phyloP scores from a whole-genome alignment of 148 eudicot genomes.

The Suaeda aralocaspica region DNA sequence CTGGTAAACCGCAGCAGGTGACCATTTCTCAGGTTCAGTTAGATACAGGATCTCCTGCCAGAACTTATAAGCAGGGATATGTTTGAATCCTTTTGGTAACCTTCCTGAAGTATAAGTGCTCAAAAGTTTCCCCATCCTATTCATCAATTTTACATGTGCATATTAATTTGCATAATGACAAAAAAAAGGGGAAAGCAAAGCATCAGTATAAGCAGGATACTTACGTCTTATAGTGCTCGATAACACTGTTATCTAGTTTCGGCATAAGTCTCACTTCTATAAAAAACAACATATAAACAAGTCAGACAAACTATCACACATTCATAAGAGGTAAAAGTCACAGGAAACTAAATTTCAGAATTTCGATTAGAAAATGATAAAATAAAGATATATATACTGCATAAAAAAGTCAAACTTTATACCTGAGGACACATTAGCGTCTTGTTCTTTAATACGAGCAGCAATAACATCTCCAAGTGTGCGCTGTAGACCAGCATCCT shows the following conservation, averaged over 20 bases:
- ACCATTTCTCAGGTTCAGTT: conserved; percentile 97
- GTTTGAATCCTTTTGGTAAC: conserved; percentile 77
- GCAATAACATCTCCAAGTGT: conserved; percentile 78
- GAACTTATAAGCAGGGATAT: conserved; percentile 51
- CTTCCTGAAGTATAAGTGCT: conserved; percentile 70
- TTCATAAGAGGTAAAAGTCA: not conserved
- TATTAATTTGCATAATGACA: not conserved
- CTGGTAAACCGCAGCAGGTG: conserved; percentile 74
- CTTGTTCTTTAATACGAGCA: conserved; percentile 57
- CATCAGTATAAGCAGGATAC: conserved; percentile 3
- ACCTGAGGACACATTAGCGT: conserved; percentile 66
- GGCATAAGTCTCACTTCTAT: conserved; percentile 46
- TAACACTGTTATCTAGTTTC: conserved; percentile 54
- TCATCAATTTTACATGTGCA: not conserved
- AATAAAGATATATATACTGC: not conserved
- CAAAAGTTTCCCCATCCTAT: conserved; percentile 77
- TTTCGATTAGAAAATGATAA: not conserved
- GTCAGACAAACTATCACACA: not conserved
- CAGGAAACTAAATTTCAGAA: not conserved
- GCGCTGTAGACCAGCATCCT: conserved; percentile 50
- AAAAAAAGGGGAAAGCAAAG: not conserved
- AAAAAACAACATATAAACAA: conserved; percentile 13
- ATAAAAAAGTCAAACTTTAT: not conserved
- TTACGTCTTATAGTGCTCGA: conserved; percentile 79
- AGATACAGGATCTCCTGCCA: conserved; percentile 87